Conservation (phyloP, 768 basidiomycete genomes). For the Lentinus tigrinus region DNA sequence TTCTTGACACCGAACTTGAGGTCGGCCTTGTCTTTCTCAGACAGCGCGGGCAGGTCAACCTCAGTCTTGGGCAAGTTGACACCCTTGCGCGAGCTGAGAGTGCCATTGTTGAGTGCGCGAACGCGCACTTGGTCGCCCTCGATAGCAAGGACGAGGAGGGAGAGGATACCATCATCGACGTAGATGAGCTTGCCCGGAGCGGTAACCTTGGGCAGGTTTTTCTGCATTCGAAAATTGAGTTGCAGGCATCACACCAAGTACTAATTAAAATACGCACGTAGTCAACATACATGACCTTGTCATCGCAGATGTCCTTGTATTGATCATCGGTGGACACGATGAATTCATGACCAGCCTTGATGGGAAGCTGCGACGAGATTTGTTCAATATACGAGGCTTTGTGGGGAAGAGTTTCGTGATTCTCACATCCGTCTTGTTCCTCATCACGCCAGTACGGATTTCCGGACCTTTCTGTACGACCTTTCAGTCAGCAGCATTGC, state of each 20-base stretch:
- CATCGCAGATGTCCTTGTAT: slow-evolving; percentile 76
- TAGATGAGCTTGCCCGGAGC: slow-evolving; percentile 97
- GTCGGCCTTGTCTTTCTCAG: slow-evolving; percentile 97
- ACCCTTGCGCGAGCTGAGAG: slow-evolving; percentile 94
- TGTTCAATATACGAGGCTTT: not conserved
- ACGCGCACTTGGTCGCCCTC: slow-evolving; percentile 82
- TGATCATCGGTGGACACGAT: slow-evolving; percentile 81
- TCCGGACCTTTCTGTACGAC: slow-evolving; percentile 90
- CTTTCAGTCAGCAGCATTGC: not conserved
- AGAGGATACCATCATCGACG: slow-evolving; percentile 95
- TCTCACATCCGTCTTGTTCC: slow-evolving; percentile 81
- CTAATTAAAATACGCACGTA: slow-evolving; percentile 59
- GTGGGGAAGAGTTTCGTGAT: not conserved
- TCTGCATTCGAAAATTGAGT: slow-evolving; percentile 38
- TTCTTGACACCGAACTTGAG: slow-evolving; percentile 94
- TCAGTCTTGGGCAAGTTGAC: slow-evolving; percentile 98
- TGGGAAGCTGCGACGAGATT: slow-evolving; percentile 54
- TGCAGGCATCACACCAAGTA: slow-evolving; percentile 6
- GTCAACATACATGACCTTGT: slow-evolving; percentile 88
- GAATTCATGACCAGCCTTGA: slow-evolving; percentile 93
- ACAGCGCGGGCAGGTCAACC: slow-evolving; percentile 96
- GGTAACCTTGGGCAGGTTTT: slow-evolving; percentile 93
- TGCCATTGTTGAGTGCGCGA: slow-evolving; percentile 87
- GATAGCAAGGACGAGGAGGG: slow-evolving; percentile 87
- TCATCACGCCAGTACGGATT: slow-evolving; percentile 95